These are phyloP conservation scores for Pseudopithomyces chartarum DNA, from an alignment of 2,329 filamentous ascomycete genomes.

Conservation along the genomic window DNA sequence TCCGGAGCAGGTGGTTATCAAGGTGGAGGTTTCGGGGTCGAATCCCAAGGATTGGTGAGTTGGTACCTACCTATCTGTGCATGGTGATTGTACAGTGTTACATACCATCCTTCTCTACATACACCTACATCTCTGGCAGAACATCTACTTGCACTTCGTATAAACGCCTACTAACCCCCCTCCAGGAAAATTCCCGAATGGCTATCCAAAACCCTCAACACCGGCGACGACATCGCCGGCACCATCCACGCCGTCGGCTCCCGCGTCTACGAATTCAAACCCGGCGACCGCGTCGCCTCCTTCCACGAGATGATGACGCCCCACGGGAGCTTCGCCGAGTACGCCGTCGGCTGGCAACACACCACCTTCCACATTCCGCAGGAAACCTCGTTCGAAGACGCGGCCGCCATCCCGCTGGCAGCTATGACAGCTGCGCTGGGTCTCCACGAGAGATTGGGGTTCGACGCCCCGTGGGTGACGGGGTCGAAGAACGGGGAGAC, in stretches of 20 bases:
- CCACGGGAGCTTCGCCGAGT: slow-evolving; percentile 62
- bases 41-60: slow-evolving; percentile 53
- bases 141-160: not conserved
- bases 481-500: slow-evolving; percentile 10
- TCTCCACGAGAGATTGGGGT: slow-evolving; percentile 44
- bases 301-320: slow-evolving; percentile 58
- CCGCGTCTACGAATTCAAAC: slow-evolving; percentile 60
- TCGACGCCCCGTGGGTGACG: slow-evolving; percentile 44
- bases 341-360: slow-evolving; percentile 58
- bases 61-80: too few species aligned
- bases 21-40: slow-evolving; percentile 36
- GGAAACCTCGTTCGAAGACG: slow-evolving; percentile 35
- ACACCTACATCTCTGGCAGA: slow-evolving; percentile 50
- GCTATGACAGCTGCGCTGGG: slow-evolving; percentile 49
- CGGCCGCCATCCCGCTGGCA: slow-evolving; percentile 49
- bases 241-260: slow-evolving; percentile 58
- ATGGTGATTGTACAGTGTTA: too few species aligned
- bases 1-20: slow-evolving; percentile 35
- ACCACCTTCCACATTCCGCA: slow-evolving; percentile 58
- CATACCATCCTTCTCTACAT: too few species aligned
- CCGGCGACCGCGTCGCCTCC: slow-evolving; percentile 60
- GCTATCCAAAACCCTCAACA: slow-evolving; percentile 37
- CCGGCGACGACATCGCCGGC: slow-evolving; percentile 59
- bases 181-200: slow-evolving; percentile 24
- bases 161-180: not conserved